Evolutionary conservation across 306 rosid genomes (phyloP).

Genomic region (Sindora glabra): DNA sequence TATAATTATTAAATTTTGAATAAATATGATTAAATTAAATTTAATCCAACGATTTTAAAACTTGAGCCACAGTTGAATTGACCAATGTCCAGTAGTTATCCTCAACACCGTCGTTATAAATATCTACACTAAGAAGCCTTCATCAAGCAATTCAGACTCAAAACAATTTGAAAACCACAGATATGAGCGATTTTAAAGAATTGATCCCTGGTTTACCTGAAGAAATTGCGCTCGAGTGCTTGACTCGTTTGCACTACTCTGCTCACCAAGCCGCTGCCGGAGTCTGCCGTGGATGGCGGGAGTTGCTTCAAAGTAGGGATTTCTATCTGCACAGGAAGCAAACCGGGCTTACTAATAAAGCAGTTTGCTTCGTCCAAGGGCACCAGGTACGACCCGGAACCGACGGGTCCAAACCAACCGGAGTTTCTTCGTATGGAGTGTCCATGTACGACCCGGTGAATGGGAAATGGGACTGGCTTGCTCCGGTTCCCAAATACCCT

Average conservation of each 20-base stretch:
- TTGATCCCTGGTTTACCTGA: slow-evolving; percentile 41
- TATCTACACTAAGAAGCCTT: not conserved
- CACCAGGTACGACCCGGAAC: slow-evolving; percentile 2
- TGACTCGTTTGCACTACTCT: slow-evolving; percentile 34
- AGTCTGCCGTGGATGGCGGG: slow-evolving; percentile 37
- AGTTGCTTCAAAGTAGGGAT: slow-evolving; percentile 22
- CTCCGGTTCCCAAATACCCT: slow-evolving; percentile 42
- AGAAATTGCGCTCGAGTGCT: slow-evolving; percentile 42
- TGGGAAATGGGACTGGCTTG: slow-evolving; percentile 28
- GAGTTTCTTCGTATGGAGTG: slow-evolving; percentile 21
- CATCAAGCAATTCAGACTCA: not conserved
- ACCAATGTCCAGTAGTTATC: no score
- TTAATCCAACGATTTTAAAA: no score
- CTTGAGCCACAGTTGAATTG: no score
- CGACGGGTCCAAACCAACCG: slow-evolving; percentile 11
- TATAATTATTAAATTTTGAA: no score
- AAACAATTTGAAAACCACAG: no score
- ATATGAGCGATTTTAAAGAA: slow-evolving; percentile 10
- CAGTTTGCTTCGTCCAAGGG: slow-evolving; percentile 33
- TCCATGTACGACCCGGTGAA: slow-evolving; percentile 28
- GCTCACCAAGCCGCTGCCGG: slow-evolving; percentile 36
- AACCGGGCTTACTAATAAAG: slow-evolving; percentile 26
- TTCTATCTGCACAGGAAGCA: slow-evolving; percentile 27
- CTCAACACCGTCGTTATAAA: not conserved
- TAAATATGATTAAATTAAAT: no score